Percentiles rank a stretch among this genome's conserved stretches.
phyloP scores from a whole-genome alignment of 2,329 filamentous ascomycete genomes.

The Sporothrix dimorphospora region DNA sequence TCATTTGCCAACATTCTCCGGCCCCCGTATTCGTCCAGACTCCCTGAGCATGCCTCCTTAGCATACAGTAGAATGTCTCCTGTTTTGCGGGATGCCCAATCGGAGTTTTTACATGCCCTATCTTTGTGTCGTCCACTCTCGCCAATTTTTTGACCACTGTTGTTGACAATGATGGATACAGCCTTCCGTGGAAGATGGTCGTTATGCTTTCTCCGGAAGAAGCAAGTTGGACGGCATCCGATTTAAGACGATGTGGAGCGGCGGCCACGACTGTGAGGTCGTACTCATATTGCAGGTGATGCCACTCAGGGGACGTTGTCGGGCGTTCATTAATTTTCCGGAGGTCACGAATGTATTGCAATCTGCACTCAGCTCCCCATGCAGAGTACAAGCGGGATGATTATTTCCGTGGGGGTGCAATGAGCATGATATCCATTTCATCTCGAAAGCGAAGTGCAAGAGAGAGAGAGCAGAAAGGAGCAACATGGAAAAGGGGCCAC shows the following conservation, averaged over 20 bases:
- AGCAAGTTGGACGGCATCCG: not conserved
- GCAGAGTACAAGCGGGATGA: not conserved
- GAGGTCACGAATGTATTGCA: not conserved
- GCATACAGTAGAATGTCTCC: not conserved
- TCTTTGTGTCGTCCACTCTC: not conserved
- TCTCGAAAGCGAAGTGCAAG: too few relatives aligned
- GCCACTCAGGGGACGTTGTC: too few relatives aligned
- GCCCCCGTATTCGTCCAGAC: not conserved
- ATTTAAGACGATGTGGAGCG: not conserved
- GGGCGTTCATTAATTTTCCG: not conserved
- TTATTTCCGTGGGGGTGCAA: not conserved
- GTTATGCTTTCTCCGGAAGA: not conserved
- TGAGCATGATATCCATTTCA: not conserved
- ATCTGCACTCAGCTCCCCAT: not conserved
- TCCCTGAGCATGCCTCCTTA: not conserved
- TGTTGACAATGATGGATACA: not conserved
- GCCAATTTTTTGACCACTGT: not conserved
- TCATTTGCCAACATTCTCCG: not conserved
- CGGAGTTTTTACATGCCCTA: slow-evolving; percentile 5
- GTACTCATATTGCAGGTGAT: too few relatives aligned
- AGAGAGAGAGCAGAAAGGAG: too few relatives aligned
- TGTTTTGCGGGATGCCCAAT: not conserved
- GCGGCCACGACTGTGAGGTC: not conserved
- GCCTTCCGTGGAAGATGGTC: not conserved
- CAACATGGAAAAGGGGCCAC: not conserved